phyloP scores from a whole-genome alignment of 164 flowering plant genomes.

The Berberis vulgaris region DNA sequence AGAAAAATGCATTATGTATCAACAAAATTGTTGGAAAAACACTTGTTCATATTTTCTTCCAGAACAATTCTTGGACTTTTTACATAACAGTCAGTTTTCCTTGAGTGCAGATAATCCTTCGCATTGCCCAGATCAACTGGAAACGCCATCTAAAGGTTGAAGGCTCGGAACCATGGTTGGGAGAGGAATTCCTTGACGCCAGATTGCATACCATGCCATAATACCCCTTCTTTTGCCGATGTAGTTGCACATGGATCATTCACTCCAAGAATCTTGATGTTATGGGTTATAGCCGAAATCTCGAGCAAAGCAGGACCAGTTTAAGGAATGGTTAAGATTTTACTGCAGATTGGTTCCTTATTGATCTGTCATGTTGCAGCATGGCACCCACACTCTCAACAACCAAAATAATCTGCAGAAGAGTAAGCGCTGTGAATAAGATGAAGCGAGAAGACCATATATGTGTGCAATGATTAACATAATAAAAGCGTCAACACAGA shows the following conservation, averaged over 20 bases:
- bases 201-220: not conserved
- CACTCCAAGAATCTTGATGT: not conserved
- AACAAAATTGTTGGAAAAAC: too few relatives aligned
- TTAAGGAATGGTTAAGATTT: conserved; percentile 3
- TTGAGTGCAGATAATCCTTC: too few relatives aligned
- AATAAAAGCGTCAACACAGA: too few relatives aligned
- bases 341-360: conserved; percentile 29
- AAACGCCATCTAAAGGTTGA: conserved; percentile 11
- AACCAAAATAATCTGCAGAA: conserved; percentile 68
- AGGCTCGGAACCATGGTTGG: too few relatives aligned
- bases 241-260: not conserved
- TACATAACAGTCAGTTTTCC: too few relatives aligned
- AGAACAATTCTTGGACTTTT: too few relatives aligned
- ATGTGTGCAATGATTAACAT: not conserved
- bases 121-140: too few relatives aligned
- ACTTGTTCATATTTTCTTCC: too few relatives aligned
- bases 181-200: not conserved
- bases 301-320: not conserved
- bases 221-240: not conserved
- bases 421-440: not conserved
- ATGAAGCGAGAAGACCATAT: not conserved
- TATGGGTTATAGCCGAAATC: not conserved
- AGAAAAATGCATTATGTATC: too few relatives aligned
- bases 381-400: conserved; percentile 81
- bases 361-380: conserved; percentile 75